These are phyloP conservation scores for Mycocentrospora acerina DNA, from an alignment of 2,329 filamentous ascomycete species.

Conservation along the genomic window DNA sequence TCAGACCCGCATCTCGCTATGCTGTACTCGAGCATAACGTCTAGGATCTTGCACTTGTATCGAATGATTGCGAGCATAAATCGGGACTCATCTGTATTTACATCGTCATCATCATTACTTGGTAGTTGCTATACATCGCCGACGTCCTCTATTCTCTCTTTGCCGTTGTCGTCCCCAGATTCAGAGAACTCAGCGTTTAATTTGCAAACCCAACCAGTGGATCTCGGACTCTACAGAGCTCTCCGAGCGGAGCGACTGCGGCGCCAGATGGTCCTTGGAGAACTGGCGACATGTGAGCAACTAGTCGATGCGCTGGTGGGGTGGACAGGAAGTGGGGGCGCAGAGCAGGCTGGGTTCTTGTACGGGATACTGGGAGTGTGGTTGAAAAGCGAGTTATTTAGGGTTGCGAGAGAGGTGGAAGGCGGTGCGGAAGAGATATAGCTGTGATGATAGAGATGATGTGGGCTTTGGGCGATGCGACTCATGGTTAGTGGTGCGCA, in stretches of 20 bases:
- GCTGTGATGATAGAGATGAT: too few species aligned
- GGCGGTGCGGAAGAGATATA: not conserved
- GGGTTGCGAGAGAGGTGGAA: conserved; percentile 28
- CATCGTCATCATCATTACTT: conserved; percentile 11
- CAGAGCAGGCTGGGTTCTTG: conserved; percentile 30
- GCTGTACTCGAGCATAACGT: conserved; percentile 38
- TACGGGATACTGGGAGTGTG: conserved; percentile 36
- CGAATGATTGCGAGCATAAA: conserved; percentile 31
- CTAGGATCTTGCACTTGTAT: conserved; percentile 37
- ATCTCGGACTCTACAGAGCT: conserved; percentile 29
- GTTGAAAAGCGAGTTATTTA: conserved; percentile 35
- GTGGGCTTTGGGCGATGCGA: too few species aligned
- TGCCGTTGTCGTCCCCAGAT: conserved; percentile 18
- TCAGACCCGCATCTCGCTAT: conserved; percentile 37
- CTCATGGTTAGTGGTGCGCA: too few species aligned
- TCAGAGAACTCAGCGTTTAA: conserved; percentile 18
- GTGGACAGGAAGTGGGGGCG: conserved; percentile 22
- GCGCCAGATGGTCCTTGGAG: conserved; percentile 28
- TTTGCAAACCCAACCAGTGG: conserved; percentile 26
- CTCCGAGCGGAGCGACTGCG: conserved; percentile 30
- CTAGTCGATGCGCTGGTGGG: conserved; percentile 33
- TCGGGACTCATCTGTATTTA: conserved; percentile 11
- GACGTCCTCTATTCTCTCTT: conserved; percentile 18
- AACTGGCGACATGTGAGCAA: conserved; percentile 30
- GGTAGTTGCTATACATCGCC: conserved; percentile 14